Conservation (phyloP, 129 eudicot species). For the Logfia minima region DNA sequence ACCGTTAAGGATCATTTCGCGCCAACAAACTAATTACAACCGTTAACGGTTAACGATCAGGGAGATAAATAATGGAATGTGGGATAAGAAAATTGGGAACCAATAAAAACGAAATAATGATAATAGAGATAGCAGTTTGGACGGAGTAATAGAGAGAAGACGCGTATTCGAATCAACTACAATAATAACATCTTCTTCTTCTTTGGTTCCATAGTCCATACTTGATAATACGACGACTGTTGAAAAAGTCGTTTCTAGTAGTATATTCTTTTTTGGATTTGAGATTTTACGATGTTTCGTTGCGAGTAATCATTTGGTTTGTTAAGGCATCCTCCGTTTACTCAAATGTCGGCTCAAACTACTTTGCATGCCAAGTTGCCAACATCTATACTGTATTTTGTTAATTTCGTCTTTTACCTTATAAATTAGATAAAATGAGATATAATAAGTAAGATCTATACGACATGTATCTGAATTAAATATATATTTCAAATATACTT, state of each 20-base stretch:
- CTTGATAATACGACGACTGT: constrained; percentile 18
- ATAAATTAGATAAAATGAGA: too few relatives aligned
- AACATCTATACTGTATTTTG: too few relatives aligned
- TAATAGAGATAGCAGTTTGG: not conserved
- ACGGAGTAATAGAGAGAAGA: constrained; percentile 39
- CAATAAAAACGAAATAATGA: not conserved
- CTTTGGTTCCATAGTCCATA: constrained; percentile 13
- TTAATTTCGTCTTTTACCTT: too few relatives aligned
- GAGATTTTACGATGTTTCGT: too few relatives aligned
- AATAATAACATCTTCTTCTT: constrained; percentile 13
- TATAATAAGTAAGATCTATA: too few relatives aligned
- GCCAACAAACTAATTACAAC: not conserved
- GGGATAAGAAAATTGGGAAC: not conserved
- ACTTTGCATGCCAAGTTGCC: too few relatives aligned
- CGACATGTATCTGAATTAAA: too few relatives aligned
- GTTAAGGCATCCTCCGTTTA: too few relatives aligned
- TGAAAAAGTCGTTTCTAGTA: constrained; percentile 5
- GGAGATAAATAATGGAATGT: not conserved
- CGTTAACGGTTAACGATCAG: not conserved
- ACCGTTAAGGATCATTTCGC: constrained; percentile 3
- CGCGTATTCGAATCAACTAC: constrained; percentile 23
- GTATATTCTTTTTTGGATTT: not conserved
- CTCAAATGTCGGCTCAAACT: too few relatives aligned
- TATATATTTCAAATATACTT: too few relatives aligned
- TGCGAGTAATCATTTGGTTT: too few relatives aligned